Conservation (phyloP, 1,284 basidiomycete genomes). For the Ceratobasidium sp. region DNA sequence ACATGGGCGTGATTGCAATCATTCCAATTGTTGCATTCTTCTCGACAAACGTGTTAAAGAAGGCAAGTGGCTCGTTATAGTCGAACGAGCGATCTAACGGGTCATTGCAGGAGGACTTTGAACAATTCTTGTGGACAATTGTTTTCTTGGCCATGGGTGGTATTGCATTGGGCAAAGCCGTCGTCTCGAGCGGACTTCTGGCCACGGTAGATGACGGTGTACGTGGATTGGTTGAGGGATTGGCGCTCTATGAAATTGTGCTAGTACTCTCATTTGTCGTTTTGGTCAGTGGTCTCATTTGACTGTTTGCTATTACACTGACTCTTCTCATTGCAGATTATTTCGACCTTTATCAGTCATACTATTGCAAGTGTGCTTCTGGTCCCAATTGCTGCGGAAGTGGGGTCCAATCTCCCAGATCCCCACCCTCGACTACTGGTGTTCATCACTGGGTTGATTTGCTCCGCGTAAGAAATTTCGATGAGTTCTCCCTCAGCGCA, state of each 20-base stretch:
- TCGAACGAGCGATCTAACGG: slow-evolving; percentile 24
- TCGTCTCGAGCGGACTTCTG: slow-evolving; percentile 87
- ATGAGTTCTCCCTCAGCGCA: background rate
- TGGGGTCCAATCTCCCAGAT: slow-evolving; percentile 77
- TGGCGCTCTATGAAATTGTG: slow-evolving; percentile 82
- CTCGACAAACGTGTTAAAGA: slow-evolving; percentile 90
- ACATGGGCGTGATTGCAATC: slow-evolving; percentile 98
- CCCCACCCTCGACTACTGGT: slow-evolving; percentile 81
- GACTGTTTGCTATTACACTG: slow-evolving; percentile 7
- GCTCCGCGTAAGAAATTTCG: slow-evolving; percentile 56
- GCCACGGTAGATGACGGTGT: slow-evolving; percentile 77
- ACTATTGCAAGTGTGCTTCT: slow-evolving; percentile 96
- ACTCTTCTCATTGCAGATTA: slow-evolving; percentile 56
- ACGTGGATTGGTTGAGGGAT: slow-evolving; percentile 70
- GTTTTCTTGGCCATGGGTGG: slow-evolving; percentile 98
- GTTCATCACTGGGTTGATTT: slow-evolving; percentile 91
- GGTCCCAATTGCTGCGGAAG: slow-evolving; percentile 93
- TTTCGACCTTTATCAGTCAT: slow-evolving; percentile 93
- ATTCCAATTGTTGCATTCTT: slow-evolving; percentile 95
- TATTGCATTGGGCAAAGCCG: slow-evolving; percentile 94
- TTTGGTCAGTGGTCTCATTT: slow-evolving; percentile 68
- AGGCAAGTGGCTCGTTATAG: slow-evolving; percentile 59
- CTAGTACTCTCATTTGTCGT: slow-evolving; percentile 83
- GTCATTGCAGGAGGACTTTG: slow-evolving; percentile 82
- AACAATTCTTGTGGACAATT: slow-evolving; percentile 92